Evolutionary conservation across 164 flowering plant species (phyloP), one percentile per base, ranked within the genome.

Genomic region (Vitis vinifera): DNA sequence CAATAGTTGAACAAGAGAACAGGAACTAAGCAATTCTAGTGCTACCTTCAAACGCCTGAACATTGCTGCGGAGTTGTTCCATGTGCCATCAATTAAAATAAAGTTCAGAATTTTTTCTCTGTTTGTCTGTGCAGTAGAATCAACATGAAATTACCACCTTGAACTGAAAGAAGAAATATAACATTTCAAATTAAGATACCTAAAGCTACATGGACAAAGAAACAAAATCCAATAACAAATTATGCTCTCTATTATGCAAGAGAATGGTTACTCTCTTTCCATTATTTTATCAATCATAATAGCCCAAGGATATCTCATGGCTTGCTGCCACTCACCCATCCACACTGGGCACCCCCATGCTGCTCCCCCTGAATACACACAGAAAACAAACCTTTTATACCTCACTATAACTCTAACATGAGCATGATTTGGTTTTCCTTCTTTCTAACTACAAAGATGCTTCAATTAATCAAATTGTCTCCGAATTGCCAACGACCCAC

Each of bases 21-120:
- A 49, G 48, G 49, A 57, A 30, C 12, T 66, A 44, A 55, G 27
- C 19, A 57, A 8, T 69, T 49, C 61, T 66, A 15, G 11, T 19
- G 55, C 53, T 78, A 95, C 98, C 98, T 95, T 88, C 81, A 95
- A 82, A 65, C 98, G 98, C 69, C 79, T 88, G 81, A 93, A 83
- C 97, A 95, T 95, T 76, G 99, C 94, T 68, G 84, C 87, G 52
- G 99, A 93, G 68, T 90, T 91, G 77, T 79, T 95, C 99, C 99
- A 95, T 44, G 98, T 93, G 27, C 98, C 99, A 80, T 95, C 99
- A 75, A 95, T 79, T 75, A 95, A 77, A 77, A 95, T 75, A 67
- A 95, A 90, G 79, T 95, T 78, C 73, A 91, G 55, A 58, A 79
- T 73, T 29, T 71, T 61, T 60, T 85, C 83, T 73, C 58, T 76